Evolutionary conservation across 768 basidiomycete species (phyloP), one percentile per base, ranked within the genome.

Genomic region (Lactarius trivialis): DNA sequence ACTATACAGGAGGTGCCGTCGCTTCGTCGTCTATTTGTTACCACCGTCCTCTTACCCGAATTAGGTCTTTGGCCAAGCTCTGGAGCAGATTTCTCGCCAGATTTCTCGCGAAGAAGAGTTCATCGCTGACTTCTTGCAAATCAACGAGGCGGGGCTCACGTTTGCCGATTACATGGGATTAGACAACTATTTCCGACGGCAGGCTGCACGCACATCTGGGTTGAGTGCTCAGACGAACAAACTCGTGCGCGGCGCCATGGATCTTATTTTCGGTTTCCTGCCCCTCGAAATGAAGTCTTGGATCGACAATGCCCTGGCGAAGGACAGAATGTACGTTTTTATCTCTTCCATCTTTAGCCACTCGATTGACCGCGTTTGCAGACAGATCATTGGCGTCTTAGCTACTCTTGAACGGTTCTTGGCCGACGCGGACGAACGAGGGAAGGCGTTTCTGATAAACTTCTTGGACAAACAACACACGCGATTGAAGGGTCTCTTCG

Each of bases 81-180:
- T 98, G 11, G 86, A 89, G 56, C 88, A 92, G 70, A 79, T 97
- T 21, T 79, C 84, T 0, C 82, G 83, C 4, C 79, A 85, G 60
- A 81, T 97, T n/a, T 85, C 88, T 63, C 82, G 81, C 12, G 95
- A 98, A 75, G 85, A 89, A 68, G 86, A 86, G 34, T 98, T 97
- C 74, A 85, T 97, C 64, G 82, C 87, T 9, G 90, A 94, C 68
- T 98, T 98, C 74, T 76, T 98, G 53, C 93, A 94, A 70, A 89
- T 97, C 71, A 92, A 93, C 65, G 89, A 95, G 64, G 82, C 85
- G 24, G 85, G 85, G 19, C 80, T 93, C 15, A 97, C 96, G 1
- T 98, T 93, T 73, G 96, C 96, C 15, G 96, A 98, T 74, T 93
- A 96, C 68, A 91, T 93, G 84, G 85, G 85, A 50, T 76, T 98